Evolutionary conservation across 257 asterid species (phyloP).

Genomic region (Solanum clarkiae): DNA sequence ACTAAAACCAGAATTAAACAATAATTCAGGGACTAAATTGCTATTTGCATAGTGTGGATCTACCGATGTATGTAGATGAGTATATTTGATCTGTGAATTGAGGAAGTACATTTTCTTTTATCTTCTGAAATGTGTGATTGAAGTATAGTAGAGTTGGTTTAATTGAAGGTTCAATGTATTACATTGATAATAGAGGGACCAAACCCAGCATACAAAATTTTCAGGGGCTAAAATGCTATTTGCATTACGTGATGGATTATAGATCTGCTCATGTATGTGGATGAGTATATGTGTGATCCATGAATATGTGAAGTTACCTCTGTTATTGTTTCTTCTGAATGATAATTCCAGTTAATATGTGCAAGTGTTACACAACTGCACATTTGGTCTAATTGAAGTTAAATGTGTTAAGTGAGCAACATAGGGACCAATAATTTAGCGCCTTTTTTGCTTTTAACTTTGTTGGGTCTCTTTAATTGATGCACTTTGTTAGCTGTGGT

Average conservation of each 20-base stretch:
- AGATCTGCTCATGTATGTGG: not conserved
- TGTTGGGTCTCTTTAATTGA: not conserved
- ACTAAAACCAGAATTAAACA: not conserved
- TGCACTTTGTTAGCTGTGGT: not conserved
- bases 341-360: not conserved
- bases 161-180: not conserved
- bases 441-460: not conserved
- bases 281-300: not conserved
- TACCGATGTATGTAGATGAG: not conserved
- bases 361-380: not conserved
- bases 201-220: not conserved
- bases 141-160: not conserved
- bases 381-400: not conserved
- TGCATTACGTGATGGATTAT: not conserved
- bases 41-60: slow-evolving; percentile 2
- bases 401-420: not conserved
- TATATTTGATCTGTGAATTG: not conserved
- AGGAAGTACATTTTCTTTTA: not conserved
- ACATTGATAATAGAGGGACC: not conserved
- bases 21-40: not conserved
- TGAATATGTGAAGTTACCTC: not conserved
- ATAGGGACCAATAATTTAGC: not conserved
- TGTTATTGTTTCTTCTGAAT: not conserved
- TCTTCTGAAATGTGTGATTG: not conserved
- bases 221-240: not conserved